Percentiles rank a stretch among this genome's conserved stretches.
Conservation (phyloP, 495 filamentous ascomycete species). For the Penicillium manginii region DNA sequence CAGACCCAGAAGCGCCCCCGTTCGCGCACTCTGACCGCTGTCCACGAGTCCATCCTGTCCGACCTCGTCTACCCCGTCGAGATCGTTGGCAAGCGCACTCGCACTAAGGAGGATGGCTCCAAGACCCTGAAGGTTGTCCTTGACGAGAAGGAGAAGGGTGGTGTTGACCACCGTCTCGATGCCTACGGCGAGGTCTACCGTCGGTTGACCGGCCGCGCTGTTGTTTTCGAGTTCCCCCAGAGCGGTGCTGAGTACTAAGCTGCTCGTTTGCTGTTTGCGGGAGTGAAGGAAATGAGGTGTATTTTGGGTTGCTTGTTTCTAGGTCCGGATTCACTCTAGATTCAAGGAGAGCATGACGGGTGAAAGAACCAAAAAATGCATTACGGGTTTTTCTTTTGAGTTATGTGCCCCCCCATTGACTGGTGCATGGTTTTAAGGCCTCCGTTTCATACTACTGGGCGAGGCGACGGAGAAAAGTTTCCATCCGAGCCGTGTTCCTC, state of each 20-base stretch:
- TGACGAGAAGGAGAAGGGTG: constrained; percentile 99
- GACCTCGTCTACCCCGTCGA: constrained; percentile 99
- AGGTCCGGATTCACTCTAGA: constrained; percentile 35
- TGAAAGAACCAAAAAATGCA: constrained; percentile 41
- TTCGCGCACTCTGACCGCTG: constrained; percentile 93
- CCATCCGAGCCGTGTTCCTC: constrained; percentile 31
- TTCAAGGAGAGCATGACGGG: constrained; percentile 35
- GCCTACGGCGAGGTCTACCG: constrained; percentile 99
- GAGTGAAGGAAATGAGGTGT: constrained; percentile 28
- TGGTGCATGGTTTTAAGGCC: constrained; percentile 27
- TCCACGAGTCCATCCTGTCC: constrained; percentile 93
- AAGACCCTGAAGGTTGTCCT: constrained; percentile 98
- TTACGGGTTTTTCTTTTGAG: constrained; percentile 38
- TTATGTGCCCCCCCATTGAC: constrained; percentile 31
- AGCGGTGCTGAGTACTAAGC: constrained; percentile 79
- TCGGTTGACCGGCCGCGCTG: constrained; percentile 88
- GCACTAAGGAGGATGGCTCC: constrained; percentile 95
- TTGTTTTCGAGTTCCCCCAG: constrained; percentile 97
- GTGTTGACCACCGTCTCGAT: constrained; percentile 97
- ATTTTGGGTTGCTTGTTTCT: constrained; percentile 35
- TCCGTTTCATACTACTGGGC: constrained; percentile 19
- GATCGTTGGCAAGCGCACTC: constrained; percentile 97
- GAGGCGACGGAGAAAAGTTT: constrained; percentile 31
- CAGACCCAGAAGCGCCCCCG: constrained; percentile 98
- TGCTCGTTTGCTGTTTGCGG: constrained; percentile 25